These are phyloP conservation scores for Isabelozyma gotoi DNA, from an alignment of 805 yeast genomes.

Conservation along the genomic window DNA sequence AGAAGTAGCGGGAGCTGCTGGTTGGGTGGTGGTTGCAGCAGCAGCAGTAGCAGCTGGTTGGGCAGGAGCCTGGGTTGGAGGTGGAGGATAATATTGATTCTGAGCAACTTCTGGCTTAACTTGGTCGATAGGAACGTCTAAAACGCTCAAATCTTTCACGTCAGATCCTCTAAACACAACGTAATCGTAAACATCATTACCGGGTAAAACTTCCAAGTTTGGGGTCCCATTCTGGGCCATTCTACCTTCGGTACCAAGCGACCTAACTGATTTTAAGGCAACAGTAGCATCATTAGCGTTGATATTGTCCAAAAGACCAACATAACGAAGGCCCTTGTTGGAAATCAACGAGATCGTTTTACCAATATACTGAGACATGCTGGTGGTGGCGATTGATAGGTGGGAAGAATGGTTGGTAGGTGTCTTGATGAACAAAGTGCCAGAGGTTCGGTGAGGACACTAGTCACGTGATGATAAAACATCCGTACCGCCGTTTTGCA, in stretches of 20 bases:
- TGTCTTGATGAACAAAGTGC: neutral
- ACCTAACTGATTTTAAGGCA: slow-evolving; percentile 73
- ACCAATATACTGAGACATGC: slow-evolving; percentile 91
- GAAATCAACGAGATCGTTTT: slow-evolving; percentile 82
- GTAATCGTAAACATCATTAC: slow-evolving; percentile 64
- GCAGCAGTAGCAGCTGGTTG: slow-evolving; percentile 7
- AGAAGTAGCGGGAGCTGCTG: slow-evolving; percentile 5
- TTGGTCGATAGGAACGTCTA: slow-evolving; percentile 67
- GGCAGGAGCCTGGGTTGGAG: slow-evolving; percentile 10
- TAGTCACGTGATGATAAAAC: neutral
- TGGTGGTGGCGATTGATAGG: neutral
- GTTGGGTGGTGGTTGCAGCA: slow-evolving; percentile 9
- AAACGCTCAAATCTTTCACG: slow-evolving; percentile 82
- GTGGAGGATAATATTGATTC: neutral
- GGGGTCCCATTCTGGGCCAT: slow-evolving; percentile 57
- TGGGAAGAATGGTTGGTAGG: neutral
- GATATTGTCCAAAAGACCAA: slow-evolving; percentile 83
- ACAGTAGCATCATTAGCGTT: slow-evolving; percentile 91
- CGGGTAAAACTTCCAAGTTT: slow-evolving; percentile 67
- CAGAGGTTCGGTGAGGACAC: neutral
- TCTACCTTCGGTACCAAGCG: slow-evolving; percentile 92
- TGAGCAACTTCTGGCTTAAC: slow-evolving; percentile 51
- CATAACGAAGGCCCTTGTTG: slow-evolving; percentile 79
- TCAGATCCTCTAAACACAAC: slow-evolving; percentile 90
- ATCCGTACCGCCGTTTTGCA: neutral